Evolutionary conservation across 2,329 filamentous ascomycete species (phyloP).

Genomic region (Alternaria sp.): DNA sequence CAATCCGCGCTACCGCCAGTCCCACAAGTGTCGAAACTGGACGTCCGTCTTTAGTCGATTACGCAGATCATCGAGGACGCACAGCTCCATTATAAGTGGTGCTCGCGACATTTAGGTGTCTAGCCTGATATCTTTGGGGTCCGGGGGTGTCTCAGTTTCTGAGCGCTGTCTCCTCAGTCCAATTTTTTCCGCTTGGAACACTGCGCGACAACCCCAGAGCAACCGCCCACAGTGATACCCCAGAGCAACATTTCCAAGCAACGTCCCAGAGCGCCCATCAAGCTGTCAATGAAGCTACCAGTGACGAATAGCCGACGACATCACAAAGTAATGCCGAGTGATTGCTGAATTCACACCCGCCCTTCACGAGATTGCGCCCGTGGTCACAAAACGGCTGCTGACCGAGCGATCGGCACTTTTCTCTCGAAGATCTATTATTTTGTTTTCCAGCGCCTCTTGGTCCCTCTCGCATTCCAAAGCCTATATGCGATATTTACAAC

Average conservation of each 20-base stretch:
- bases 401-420: slow-evolving; percentile 11
- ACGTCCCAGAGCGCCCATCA: slow-evolving; percentile 15
- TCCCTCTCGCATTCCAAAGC: slow-evolving; percentile 16
- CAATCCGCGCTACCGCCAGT: slow-evolving; percentile 10
- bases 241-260: slow-evolving; percentile 16
- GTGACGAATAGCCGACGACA: slow-evolving; percentile 6
- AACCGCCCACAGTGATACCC: slow-evolving; percentile 12
- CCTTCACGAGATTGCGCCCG: slow-evolving; percentile 4
- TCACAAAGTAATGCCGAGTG: slow-evolving; percentile 16
- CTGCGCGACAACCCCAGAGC: slow-evolving; percentile 10
- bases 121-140: slow-evolving; percentile 10
- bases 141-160: slow-evolving; percentile 9
- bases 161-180: slow-evolving; percentile 6
- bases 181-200: slow-evolving; percentile 9
- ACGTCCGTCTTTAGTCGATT: slow-evolving; percentile 6
- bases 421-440: slow-evolving; percentile 5
- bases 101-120: slow-evolving; percentile 10
- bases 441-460: slow-evolving; percentile 8
- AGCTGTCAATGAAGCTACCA: slow-evolving; percentile 7
- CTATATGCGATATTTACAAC: slow-evolving; percentile 9
- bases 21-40: slow-evolving; percentile 14
- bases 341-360: slow-evolving; percentile 8
- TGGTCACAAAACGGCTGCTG: slow-evolving; percentile 10
- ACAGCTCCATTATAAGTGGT: slow-evolving; percentile 11
- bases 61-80: slow-evolving; percentile 16